These are phyloP conservation scores for Amanita jacksonii DNA, from an alignment of 768 basidiomycete genomes.

Conservation along the genomic window DNA sequence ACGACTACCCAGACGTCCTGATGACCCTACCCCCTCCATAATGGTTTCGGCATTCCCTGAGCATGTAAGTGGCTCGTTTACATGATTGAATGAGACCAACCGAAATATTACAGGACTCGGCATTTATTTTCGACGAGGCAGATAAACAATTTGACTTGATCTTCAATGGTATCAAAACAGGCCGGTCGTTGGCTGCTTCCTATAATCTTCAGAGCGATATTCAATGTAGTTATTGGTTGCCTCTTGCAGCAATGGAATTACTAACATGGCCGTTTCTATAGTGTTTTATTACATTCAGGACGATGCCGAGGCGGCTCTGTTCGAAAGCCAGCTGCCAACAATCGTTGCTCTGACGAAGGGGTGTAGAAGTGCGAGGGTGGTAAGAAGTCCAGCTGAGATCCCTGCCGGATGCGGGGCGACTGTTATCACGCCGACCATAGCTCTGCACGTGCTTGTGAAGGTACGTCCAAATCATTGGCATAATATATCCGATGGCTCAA, in stretches of 20 bases:
- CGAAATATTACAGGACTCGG: conserved; percentile 37
- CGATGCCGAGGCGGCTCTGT: conserved; percentile 51
- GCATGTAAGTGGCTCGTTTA: conserved; percentile 42
- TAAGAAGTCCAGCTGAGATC: conserved; percentile 55
- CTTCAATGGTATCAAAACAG: conserved; percentile 66
- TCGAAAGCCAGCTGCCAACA: conserved; percentile 65
- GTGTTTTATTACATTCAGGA: conserved; percentile 72
- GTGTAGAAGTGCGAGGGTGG: conserved; percentile 64
- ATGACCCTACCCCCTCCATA: conserved; percentile 77
- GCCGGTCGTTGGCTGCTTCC: conserved; percentile 79
- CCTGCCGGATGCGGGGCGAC: conserved; percentile 84
- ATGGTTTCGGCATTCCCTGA: conserved; percentile 84
- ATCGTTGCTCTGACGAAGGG: conserved; percentile 83
- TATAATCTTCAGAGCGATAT: conserved; percentile 85
- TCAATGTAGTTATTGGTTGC: conserved; percentile 43
- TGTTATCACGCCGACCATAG: conserved; percentile 64
- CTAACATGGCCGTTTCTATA: conserved; percentile 21
- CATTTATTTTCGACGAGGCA: conserved; percentile 58
- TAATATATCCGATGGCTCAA: not conserved
- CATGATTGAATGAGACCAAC: not conserved
- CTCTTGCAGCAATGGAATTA: not conserved
- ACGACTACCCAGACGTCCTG: conserved; percentile 76
- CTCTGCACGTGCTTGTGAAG: conserved; percentile 78
- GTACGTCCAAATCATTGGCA: conserved; percentile 30
- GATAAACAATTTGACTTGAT: conserved; percentile 83